These are phyloP conservation scores for Phytopythium sindhum DNA, from an alignment of 352 stramenopile species.

Conservation along the genomic window DNA sequence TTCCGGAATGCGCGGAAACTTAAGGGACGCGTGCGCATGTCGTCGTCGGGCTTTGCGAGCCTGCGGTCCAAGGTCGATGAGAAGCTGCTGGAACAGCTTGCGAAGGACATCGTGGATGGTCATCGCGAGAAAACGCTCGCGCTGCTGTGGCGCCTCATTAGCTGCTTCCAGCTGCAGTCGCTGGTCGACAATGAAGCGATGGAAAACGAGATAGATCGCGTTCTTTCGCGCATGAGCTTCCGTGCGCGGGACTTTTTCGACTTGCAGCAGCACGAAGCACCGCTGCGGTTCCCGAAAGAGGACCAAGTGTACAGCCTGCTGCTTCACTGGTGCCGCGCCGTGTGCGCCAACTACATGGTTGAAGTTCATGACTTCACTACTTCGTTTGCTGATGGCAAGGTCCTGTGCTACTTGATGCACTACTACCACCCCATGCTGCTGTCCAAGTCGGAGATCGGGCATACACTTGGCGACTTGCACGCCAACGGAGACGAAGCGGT, in stretches of 20 bases:
- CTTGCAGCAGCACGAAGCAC: constrained; percentile 26
- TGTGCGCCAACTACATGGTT: constrained; percentile 90
- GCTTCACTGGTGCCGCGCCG: constrained; percentile 89
- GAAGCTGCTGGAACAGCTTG: constrained; percentile 53
- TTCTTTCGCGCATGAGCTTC: constrained; percentile 70
- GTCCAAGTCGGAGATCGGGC: constrained; percentile 51
- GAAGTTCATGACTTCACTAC: constrained; percentile 87
- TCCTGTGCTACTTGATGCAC: constrained; percentile 92
- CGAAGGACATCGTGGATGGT: constrained; percentile 95
- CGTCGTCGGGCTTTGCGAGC: constrained; percentile 43
- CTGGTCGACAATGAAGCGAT: constrained; percentile 82
- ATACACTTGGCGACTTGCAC: constrained; percentile 36
- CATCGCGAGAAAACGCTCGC: constrained; percentile 94
- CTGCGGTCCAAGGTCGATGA: constrained; percentile 51
- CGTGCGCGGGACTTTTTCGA: constrained; percentile 62
- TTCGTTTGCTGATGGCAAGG: constrained; percentile 93
- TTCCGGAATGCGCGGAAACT: constrained; percentile 5
- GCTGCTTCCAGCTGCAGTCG: constrained; percentile 86
- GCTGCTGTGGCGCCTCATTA: constrained; percentile 93
- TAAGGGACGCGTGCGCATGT: constrained; percentile 21
- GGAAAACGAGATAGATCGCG: constrained; percentile 69
- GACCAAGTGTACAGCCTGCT: constrained; percentile 73
- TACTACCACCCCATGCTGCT: constrained; percentile 95
- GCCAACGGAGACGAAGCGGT: constrained; percentile 9
- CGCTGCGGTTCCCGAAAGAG: constrained; percentile 33